Evolutionary conservation across 805 yeast genomes (phyloP).

Genomic region (Phaffomyces thermotolerans): DNA sequence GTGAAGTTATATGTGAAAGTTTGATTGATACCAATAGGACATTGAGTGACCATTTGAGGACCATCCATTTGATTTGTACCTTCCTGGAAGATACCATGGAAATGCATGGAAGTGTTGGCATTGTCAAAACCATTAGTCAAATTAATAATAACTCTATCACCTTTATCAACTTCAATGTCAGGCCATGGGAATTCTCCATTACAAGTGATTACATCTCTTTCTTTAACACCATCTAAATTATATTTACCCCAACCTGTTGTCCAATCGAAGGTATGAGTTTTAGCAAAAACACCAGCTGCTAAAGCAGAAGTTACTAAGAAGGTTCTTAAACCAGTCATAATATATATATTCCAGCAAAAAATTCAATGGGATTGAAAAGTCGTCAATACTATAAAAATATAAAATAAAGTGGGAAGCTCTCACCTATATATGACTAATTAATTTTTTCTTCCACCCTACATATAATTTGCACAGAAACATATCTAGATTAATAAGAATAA

Average conservation of each 20-base stretch:
- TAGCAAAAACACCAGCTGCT: slow-evolving; percentile 4
- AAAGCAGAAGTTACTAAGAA: slow-evolving; percentile 2
- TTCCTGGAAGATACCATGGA: slow-evolving; percentile 43
- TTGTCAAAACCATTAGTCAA: slow-evolving; percentile 30
- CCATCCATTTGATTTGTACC: slow-evolving; percentile 46
- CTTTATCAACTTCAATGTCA: slow-evolving; percentile 30
- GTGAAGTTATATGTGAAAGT: slow-evolving; percentile 37
- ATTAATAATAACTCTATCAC: slow-evolving; percentile 36
- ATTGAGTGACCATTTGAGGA: slow-evolving; percentile 41
- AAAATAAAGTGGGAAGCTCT: not conserved
- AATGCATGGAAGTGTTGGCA: slow-evolving; percentile 48
- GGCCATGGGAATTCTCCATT: slow-evolving; percentile 52
- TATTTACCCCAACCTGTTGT: slow-evolving; percentile 31
- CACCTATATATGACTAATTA: slow-evolving; percentile 4
- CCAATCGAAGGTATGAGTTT: slow-evolving; percentile 29
- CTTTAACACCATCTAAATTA: slow-evolving; percentile 50
- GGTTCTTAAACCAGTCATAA: slow-evolving; percentile 7
- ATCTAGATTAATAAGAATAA: too few species aligned
- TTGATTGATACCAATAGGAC: slow-evolving; percentile 39
- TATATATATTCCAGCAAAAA: not conserved
- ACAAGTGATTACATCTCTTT: slow-evolving; percentile 49
- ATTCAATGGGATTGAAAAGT: too few species aligned
- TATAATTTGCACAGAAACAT: too few species aligned
- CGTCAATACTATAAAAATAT: too few species aligned
- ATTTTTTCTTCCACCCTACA: too few species aligned